Base-by-base conservation (phyloP, 192 early-diverging fungal genomes). In the Podochytrium sp. region DNA sequence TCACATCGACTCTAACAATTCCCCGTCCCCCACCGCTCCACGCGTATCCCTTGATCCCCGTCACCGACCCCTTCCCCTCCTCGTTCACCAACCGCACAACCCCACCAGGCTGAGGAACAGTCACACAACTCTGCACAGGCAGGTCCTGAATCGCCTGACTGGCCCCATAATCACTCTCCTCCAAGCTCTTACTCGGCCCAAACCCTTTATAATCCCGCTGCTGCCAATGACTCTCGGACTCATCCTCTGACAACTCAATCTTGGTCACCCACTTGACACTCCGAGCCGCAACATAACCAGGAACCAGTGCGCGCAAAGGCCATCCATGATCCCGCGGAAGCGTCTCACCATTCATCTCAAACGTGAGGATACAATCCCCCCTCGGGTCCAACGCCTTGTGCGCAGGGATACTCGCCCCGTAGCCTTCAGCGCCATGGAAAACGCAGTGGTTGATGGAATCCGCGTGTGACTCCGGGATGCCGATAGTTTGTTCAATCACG, bases 261-360 rank as follows among this genome's bases (percentile, higher is more conserved):
- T 51, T 41, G 1, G 42, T 27, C n/a, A 75, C 32, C 92, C 92
- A 96, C 69, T 97, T 97, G 75, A 96, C 90, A 70, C 82, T 90
- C 38, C 96, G 86, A 0, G 94, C 96, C 20, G 94, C 96, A 39
- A 97, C 95, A 66, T 88, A 82, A 2, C 96, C 96, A 29, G 95
- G 95, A 3, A 96, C 89, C 40, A 97, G 87, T n/a, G 91, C 85
- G 18, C 96, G 92, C 10, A 94, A 69, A 2, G 96, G 96, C 71
- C 82, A 92, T 3, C 96, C 94, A 79, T 97, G 96, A 59, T 86
- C 80, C 49, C 41, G 61, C 3, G 79, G 76, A 25, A 79, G 35
- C 3, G 58, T 50, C 33, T 79, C 72, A 39, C 80, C 77, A 65
- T 79, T 81, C 85, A 92, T 91, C 76, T 92, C 87, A 74, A 89